phyloP scores from a whole-genome alignment of 78 protist species.

The Protostelium mycophagum region DNA sequence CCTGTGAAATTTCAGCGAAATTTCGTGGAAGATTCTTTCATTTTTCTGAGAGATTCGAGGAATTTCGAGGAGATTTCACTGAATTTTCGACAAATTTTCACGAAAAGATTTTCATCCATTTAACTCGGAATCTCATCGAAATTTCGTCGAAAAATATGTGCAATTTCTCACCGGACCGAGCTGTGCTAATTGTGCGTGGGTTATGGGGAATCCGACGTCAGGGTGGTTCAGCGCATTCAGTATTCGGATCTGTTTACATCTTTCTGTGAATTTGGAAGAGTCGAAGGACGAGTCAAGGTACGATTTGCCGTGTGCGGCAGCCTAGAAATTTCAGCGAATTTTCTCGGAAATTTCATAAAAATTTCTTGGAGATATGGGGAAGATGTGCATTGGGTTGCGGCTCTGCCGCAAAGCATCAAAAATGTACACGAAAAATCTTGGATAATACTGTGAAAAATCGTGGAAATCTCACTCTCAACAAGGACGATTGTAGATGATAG shows the following conservation, averaged over 20 bases:
- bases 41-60: no score
- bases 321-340: neutral
- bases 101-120: no score
- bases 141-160: no score
- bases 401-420: no score
- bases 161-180: constrained; percentile 41
- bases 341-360: no score
- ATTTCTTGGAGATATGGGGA: constrained; percentile 2
- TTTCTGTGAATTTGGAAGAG: constrained; percentile 55
- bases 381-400: no score
- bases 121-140: no score
- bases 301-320: constrained; percentile 60
- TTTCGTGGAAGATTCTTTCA: no score
- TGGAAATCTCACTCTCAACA: constrained; percentile 18
- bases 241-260: constrained; percentile 65
- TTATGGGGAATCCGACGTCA: constrained; percentile 85
- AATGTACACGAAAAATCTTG: no score
- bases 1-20: neutral
- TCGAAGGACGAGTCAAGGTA: constrained; percentile 30
- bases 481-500: constrained; percentile 31
- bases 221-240: constrained; percentile 44
- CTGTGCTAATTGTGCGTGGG: constrained; percentile 50
- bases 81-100: no score
- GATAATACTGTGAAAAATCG: neutral
- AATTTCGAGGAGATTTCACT: no score